phyloP scores from a whole-genome alignment of 2,329 filamentous ascomycete species.

The Ophiocordyceps australis region DNA sequence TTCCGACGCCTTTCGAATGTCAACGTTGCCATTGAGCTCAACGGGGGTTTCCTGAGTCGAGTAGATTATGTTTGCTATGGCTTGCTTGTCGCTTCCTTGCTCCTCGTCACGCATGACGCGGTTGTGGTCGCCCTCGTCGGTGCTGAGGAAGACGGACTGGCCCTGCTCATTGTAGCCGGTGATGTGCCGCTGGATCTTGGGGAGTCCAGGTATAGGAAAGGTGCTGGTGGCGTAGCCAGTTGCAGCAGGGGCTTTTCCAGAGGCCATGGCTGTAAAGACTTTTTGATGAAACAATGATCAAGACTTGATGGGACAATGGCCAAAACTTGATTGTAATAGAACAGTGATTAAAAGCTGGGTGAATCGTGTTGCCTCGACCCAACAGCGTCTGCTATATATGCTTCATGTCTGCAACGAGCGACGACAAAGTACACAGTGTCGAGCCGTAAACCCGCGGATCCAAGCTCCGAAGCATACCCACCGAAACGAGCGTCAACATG shows the following conservation, averaged over 20 bases:
- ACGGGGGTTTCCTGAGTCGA: conserved; percentile 8
- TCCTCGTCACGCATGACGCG: too few species aligned
- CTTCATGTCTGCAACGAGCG: too few species aligned
- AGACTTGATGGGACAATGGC: too few species aligned
- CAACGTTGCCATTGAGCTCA: conserved; percentile 6
- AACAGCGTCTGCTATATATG: too few species aligned
- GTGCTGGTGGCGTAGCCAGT: not conserved
- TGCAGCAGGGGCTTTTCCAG: not conserved
- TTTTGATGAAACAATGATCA: too few species aligned
- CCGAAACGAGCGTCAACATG: too few species aligned
- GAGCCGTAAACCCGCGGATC: too few species aligned
- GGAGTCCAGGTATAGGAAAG: conserved; percentile 4
- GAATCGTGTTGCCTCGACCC: too few species aligned
- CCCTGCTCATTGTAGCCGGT: conserved; percentile 6
- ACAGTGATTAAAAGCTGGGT: too few species aligned
- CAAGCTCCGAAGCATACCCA: too few species aligned
- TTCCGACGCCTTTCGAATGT: conserved; percentile 5
- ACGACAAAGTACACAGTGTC: too few species aligned
- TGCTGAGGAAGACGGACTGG: conserved; percentile 8
- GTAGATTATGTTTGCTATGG: conserved; percentile 10
- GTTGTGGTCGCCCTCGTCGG: conserved; percentile 11
- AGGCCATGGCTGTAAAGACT: not conserved
- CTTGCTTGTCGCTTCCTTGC: conserved; percentile 7
- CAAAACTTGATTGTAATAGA: too few species aligned
- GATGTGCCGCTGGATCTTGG: conserved; percentile 3